A percentile compares a stretch with the other conserved stretches of the same genome.
Evolutionary conservation across 768 basidiomycete species (phyloP).

Genomic region (Kwoniella heveanensis): DNA sequence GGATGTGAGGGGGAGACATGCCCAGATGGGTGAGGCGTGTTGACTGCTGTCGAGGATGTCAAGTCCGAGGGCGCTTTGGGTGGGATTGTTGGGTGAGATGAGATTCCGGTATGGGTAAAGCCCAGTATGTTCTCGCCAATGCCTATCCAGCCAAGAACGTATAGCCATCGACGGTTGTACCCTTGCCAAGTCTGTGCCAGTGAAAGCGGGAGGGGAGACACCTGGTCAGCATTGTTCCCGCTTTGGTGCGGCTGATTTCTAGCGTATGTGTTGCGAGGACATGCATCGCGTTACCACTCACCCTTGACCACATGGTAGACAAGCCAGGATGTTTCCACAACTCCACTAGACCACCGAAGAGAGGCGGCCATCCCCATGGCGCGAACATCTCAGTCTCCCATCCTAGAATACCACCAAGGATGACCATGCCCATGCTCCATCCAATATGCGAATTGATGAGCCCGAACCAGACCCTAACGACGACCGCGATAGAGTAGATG

Average conservation of each 20-base stretch:
- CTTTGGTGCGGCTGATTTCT: too few species aligned
- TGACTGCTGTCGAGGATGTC: neutral
- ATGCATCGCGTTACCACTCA: conserved; percentile 26
- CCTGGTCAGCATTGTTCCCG: too few species aligned
- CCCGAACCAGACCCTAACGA: conserved; percentile 18
- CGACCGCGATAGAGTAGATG: conserved; percentile 32
- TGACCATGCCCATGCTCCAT: neutral
- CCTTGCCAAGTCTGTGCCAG: conserved; percentile 41
- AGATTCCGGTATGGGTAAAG: conserved; percentile 37
- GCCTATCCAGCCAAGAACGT: conserved; percentile 40
- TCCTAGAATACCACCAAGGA: conserved; percentile 32
- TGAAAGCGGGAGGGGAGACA: too few species aligned
- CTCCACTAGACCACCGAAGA: conserved; percentile 37
- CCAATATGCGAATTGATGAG: conserved; percentile 18
- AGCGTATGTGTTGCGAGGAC: too few species aligned
- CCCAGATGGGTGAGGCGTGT: conserved; percentile 17
- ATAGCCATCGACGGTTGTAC: conserved; percentile 38
- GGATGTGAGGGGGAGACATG: conserved; percentile 35
- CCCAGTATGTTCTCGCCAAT: conserved; percentile 46
- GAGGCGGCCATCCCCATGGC: conserved; percentile 48
- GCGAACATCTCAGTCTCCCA: conserved; percentile 42
- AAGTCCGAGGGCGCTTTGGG: neutral
- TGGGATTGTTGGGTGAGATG: conserved; percentile 22
- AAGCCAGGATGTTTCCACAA: conserved; percentile 45
- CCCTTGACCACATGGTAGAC: conserved; percentile 44